Base-by-base conservation (phyloP, 768 basidiomycete genomes). In the Dictyophora rubrovolvata region DNA sequence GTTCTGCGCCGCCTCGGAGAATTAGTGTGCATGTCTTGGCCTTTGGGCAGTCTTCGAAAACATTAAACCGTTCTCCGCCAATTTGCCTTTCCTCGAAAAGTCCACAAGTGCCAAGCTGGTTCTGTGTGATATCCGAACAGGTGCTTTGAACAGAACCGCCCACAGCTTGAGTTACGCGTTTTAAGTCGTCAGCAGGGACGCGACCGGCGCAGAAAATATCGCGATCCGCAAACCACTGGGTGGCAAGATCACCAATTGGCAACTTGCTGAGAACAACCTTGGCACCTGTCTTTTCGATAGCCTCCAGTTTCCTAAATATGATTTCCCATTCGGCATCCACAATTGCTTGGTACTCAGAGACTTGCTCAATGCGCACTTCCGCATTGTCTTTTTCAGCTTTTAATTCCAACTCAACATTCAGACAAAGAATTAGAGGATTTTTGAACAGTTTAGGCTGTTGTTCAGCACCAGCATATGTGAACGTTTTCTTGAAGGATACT, bases 321-420 rank as follows among this genome's bases (percentile, higher is more conserved):
- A 99, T 98, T 66, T 95, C 90, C 96, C 96, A 99, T 70, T 99
- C 96, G 11, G 96, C 96, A 70, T 99, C 93, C 55, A 99, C 96
- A 67, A 99, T 97, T 5, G 95, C 93, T 73, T 99, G 96, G 69
- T 99, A 99, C 69, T 99, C 96, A 17, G 93, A 87, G 22, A 99
- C 95, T 16, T 88, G 87, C 67, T 98, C 93, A 17, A 99, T 93
- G 36, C 96, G 85, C 47, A 99, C 92, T 73, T 99, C 96, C 2
- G 96, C 96, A 64, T 99, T 99, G 72, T 99, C 96, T 71, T 98
- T 94, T 74, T 99, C 96, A 0, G 96, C 96, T 73, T 99, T 99
- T 65, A 99, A 78, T 72, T 99, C 96, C 55, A 99, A 82, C 70
- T 99, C 96, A 63, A 99, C 95, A 69, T 99, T 99, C 59, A 99